Conservation (phyloP, 805 yeast genomes). For the Pichia nakasei region DNA sequence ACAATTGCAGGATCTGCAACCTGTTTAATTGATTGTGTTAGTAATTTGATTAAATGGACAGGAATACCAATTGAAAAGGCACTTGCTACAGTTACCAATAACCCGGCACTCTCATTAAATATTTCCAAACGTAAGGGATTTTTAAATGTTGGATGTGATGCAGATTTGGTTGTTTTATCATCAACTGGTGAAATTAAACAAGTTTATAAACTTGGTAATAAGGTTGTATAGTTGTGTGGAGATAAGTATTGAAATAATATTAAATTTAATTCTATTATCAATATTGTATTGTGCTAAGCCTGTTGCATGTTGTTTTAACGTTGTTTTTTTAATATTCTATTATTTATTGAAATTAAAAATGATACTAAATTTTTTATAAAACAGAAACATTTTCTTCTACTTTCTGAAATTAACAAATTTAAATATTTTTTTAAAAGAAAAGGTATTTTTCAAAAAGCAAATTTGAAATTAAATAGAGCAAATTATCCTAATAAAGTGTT, state of each 20-base stretch:
- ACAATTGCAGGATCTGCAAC: slow-evolving; percentile 60
- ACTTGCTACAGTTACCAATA: slow-evolving; percentile 46
- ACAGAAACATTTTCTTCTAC: too few relatives aligned
- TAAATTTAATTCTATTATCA: neutral
- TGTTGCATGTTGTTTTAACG: too few relatives aligned
- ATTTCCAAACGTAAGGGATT: slow-evolving; percentile 38
- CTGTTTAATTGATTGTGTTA: slow-evolving; percentile 39
- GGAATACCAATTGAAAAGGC: slow-evolving; percentile 40
- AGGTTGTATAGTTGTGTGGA: slow-evolving; percentile 12
- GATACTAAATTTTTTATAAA: too few relatives aligned
- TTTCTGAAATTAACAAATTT: too few relatives aligned
- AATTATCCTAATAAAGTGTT: too few relatives aligned
- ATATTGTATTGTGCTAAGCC: neutral
- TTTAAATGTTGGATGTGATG: slow-evolving; percentile 45
- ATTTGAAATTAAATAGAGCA: too few relatives aligned
- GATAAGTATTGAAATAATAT: too few relatives aligned
- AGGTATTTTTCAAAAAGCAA: too few relatives aligned
- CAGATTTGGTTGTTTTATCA: slow-evolving; percentile 44
- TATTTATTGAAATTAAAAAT: too few relatives aligned
- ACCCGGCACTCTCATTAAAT: slow-evolving; percentile 43
- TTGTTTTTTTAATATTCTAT: too few relatives aligned
- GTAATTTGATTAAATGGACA: slow-evolving; percentile 44
- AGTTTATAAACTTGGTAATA: slow-evolving; percentile 44
- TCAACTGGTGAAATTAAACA: slow-evolving; percentile 34
- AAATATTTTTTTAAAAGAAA: too few relatives aligned